These are phyloP conservation scores for Saksenaea vasiformis DNA, from an alignment of 371 early-diverging fungal genomes.

Conservation along the genomic window DNA sequence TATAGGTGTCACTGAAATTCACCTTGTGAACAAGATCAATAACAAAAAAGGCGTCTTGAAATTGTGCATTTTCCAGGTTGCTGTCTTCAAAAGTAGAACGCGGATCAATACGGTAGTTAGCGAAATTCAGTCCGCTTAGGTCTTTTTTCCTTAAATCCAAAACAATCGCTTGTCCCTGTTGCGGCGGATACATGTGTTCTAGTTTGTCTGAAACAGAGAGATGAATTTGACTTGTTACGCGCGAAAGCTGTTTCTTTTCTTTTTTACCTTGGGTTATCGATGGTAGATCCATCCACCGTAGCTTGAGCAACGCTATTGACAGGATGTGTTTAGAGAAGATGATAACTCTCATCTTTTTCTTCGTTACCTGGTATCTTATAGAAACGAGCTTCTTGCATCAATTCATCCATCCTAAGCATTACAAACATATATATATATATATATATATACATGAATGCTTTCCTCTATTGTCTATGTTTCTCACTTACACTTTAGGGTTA, in stretches of 20 bases:
- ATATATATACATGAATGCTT: too few species aligned
- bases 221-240: not conserved
- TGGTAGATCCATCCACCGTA: constrained; percentile 32
- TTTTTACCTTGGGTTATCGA: constrained; percentile 35
- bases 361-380: constrained; percentile 32
- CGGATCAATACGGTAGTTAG: constrained; percentile 37
- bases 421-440: too few species aligned
- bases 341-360: not conserved
- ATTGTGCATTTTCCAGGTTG: constrained; percentile 34
- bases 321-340: not conserved
- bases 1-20: constrained; percentile 27
- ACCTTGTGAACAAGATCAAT: constrained; percentile 39
- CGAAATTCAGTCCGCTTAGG: constrained; percentile 34
- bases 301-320: constrained; percentile 25
- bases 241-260: not conserved
- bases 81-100: constrained; percentile 32
- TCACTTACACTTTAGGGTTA: constrained; percentile 37
- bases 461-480: too few species aligned
- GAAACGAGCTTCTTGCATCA: constrained; percentile 45
- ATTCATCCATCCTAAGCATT: constrained; percentile 40
- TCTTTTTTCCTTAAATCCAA: constrained; percentile 25
- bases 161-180: constrained; percentile 10
- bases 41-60: constrained; percentile 28
- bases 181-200: constrained; percentile 23
- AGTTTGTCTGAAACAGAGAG: constrained; percentile 25